Base-by-base conservation (phyloP, 306 rosid species). In the Vicia faba region DNA sequence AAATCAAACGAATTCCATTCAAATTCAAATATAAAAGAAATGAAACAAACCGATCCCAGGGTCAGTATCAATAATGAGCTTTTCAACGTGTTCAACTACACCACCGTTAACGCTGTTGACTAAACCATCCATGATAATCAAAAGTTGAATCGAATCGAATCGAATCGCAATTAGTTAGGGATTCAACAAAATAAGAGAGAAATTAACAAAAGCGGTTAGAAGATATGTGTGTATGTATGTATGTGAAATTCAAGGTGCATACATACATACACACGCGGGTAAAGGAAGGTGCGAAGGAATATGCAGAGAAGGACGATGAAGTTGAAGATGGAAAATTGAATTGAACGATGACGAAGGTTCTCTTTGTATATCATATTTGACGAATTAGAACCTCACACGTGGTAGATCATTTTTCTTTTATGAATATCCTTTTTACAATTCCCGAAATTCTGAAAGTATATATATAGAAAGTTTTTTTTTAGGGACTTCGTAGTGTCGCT, bases 1-100 rank as follows among this genome's bases (percentile, higher is more conserved):
- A 36, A 64, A 43, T 5, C 3, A 61, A 9, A 51, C 15, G 29
- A 54, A 41, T 14, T n/a, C 35, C 14, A 48, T 7, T 6, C 26
- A 16, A 46, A 11, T 58, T 29, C 13, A 18, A 11, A 25, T 64
- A 14, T 2, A 28, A 5, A 5, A 7, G 13, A 62, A 25, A 0
- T 46, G 72, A 43, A 81, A 76, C 82, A 77, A 69, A 88, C 98
- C 98, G 67, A 93, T 93, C 71, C 98, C 99, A 19, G 99, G 99
- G 79, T 93, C 99, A 31, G 99, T 93, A 61, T 93, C 99, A 55
- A 93, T 89, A 49, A 93, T 83, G 83, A 93, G 85, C 85, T 89
- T 93, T 44, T 84, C 80, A 16, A 75, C 40, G 48, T 53, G 65
- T 60, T 7, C 74, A 45, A 19, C 23, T 48, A 57, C 64, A 40